A percentile compares a stretch with the other conserved stretches of the same genome.
Conservation (phyloP, 148 eudicot genomes). For the Pharnaceum exiguum region DNA sequence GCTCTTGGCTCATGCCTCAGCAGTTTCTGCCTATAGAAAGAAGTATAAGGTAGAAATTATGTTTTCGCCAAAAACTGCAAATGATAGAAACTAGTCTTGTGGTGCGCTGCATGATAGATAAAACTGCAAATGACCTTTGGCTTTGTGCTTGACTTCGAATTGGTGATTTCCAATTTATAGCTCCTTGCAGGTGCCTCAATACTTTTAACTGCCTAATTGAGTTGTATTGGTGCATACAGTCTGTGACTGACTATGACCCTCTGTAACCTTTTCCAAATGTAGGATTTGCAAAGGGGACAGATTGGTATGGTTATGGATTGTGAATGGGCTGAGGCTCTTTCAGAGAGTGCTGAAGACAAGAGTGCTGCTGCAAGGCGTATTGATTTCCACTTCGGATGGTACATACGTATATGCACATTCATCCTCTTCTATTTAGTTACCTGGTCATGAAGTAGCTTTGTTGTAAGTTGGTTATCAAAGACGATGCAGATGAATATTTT, state of each 20-base stretch:
- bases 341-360: constrained; percentile 62
- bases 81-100: not conserved
- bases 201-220: too few species aligned
- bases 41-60: constrained; percentile 51
- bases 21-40: constrained; percentile 51
- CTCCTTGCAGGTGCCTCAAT: too few species aligned
- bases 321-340: constrained; percentile 81
- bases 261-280: not conserved
- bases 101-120: not conserved
- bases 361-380: constrained; percentile 70
- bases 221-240: too few species aligned
- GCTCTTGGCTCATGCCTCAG: constrained; percentile 75
- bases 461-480: too few species aligned
- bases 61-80: too few species aligned
- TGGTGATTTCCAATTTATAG: too few species aligned
- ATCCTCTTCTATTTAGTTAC: not conserved
- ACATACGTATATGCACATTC: constrained; percentile 11
- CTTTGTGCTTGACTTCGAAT: too few species aligned
- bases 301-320: constrained; percentile 72
- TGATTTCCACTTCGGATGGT: constrained; percentile 90
- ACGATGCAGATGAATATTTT: not conserved
- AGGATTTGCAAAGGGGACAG: constrained; percentile 74
- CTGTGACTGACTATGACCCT: not conserved
- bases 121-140: too few species aligned
- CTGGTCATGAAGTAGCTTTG: not conserved